Evolutionary conservation across 2,329 filamentous ascomycete genomes (phyloP).

Genomic region (Uncinocarpus reesii): DNA sequence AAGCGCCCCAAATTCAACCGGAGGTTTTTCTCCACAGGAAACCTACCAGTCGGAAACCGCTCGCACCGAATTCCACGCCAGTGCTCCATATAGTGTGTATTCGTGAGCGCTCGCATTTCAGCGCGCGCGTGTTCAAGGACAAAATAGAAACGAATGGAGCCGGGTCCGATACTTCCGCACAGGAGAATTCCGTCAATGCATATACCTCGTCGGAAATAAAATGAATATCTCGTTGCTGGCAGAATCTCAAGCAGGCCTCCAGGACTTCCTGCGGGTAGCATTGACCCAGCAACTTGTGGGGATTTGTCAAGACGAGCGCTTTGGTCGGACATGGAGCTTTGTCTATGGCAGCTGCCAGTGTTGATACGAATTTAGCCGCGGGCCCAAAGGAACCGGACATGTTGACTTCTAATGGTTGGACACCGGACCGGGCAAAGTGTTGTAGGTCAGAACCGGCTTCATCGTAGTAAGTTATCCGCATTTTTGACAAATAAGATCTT

Average conservation of each 20-base stretch:
- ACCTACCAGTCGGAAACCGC: slow-evolving; percentile 19
- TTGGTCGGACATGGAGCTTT: slow-evolving; percentile 16
- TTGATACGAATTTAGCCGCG: slow-evolving; percentile 16
- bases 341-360: slow-evolving; percentile 16
- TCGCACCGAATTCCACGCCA: slow-evolving; percentile 20
- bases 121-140: slow-evolving; percentile 13
- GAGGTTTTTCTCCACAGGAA: background rate
- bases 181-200: slow-evolving; percentile 18
- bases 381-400: slow-evolving; percentile 14
- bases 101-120: slow-evolving; percentile 17
- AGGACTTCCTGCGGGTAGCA: slow-evolving; percentile 21
- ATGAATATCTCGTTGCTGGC: slow-evolving; percentile 19
- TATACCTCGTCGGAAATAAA: slow-evolving; percentile 25
- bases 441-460: slow-evolving; percentile 20
- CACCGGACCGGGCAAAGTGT: slow-evolving; percentile 14
- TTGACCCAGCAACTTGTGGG: slow-evolving; percentile 22
- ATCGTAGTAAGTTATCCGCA: background rate
- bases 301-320: slow-evolving; percentile 22
- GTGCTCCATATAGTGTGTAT: slow-evolving; percentile 21
- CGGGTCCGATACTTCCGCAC: slow-evolving; percentile 14
- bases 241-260: slow-evolving; percentile 20
- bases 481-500: slow-evolving; percentile 16
- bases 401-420: slow-evolving; percentile 18
- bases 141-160: slow-evolving; percentile 18
- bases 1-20: background rate